Evolutionary conservation across 495 filamentous ascomycete genomes (phyloP), one percentile per base, ranked within the genome.

Genomic region (Trichoderma reesei): DNA sequence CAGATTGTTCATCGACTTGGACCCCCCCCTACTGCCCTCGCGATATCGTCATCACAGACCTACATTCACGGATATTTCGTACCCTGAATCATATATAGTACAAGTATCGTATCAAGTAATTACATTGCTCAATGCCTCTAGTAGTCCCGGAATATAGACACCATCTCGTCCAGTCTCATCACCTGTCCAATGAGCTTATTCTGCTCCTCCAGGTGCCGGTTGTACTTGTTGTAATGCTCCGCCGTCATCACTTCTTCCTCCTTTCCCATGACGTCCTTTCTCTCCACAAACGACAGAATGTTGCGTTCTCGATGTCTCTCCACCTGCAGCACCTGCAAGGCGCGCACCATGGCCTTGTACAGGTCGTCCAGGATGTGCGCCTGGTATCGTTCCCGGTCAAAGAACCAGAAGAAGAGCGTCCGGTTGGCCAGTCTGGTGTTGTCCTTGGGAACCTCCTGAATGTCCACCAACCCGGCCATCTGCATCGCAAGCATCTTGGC

Each of bases 371-470:
- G 72, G 7, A 96, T 71, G 37, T 84, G 82, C 14, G 79, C 75
- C 42, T 83, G 76, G 20, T 86, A 85, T 39, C 88, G 84, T 20
- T 91, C 86, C 1, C 80, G 74, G 68, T 98, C 94, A 72, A 88
- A 96, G 76, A 83, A 96, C 89, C 91, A 97, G 31, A 98, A 81
- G 72, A 89, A 97, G 42, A 93, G 85, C 1, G 90, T 92, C 41
- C 89, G 85, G 60, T 82, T 86, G 10, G 91, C 86, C 60, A 90
- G 83, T 2, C 90, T 86, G 60, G 86, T 87, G 60, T 80, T 81
- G 67, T 97, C 93, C 54, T 86, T 86, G 4, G 94, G 94, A 0
- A 98, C 87, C 77, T 99, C 94, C 71, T 98, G 95, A 10, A 92
- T 79, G 65, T 96, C 89, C 18, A 96, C 81, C 65, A 92, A 88